Base-by-base conservation (phyloP, 2,329 filamentous ascomycete species). In the Ophiocordyceps camponoti-floridani region DNA sequence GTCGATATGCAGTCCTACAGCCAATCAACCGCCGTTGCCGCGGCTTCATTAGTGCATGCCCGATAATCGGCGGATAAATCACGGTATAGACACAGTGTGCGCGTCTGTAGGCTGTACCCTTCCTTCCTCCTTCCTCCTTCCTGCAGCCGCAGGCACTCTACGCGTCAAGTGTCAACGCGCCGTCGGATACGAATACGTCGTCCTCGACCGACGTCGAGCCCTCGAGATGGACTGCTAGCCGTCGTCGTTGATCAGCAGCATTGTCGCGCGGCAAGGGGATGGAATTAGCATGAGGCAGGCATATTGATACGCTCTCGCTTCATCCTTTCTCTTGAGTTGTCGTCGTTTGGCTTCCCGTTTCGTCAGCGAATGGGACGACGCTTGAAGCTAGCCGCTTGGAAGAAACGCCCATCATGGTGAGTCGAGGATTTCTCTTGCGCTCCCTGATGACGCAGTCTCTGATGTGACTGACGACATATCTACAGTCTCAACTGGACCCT, bases 401-500 rank as follows among this genome's bases (percentile, higher is more conserved):
- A 38, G 18, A 38, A 3, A 38, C 33, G 11, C 33, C 10, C n/a
- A 38, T 18, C 35, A 38, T 38, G 35, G 35, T 38, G 35, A 38
- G 35, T 16, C 16, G n/a, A 23, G n/a, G 18, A 18, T 38, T 7
- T n/a, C 9, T 38, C 35, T 38, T 16, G 16, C n/a, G 8, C 35
- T 38, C 18, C n/a, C n/a, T 19, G 35, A 18, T 38, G 35, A 38
- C n/a, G 35, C 35, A 38, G n/a, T 10, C 14, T 9, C 14, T 16
- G 4, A 4, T 7, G 9, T 38, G 35, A 11, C 35, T 38, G 35
- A 38, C 16, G 7, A 16, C 16, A 18, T 16, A 16, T 8, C n/a
- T 10, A 16, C n/a, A 94, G 73, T 94, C 87, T 52, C 91, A 98
- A 66, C 67, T 88, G 53, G 87, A 87, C 57, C 87, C 89, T 51